Conservation (phyloP, 139 green algal genomes). For the Chlorella sp. region DNA sequence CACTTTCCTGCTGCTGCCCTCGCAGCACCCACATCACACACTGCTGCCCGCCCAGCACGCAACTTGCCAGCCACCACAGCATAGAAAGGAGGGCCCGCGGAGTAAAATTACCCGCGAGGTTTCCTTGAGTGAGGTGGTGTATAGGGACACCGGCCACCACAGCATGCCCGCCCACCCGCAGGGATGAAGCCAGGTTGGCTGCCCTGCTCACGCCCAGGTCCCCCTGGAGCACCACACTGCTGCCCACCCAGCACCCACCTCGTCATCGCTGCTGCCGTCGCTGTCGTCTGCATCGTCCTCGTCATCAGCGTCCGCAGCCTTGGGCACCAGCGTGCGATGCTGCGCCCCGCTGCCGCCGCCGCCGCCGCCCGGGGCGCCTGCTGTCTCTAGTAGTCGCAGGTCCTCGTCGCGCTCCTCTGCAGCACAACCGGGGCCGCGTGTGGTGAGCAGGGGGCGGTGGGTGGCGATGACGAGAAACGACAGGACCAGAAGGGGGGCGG, state of each 20-base stretch:
- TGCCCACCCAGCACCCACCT: conserved; percentile 36
- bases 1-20: too few relatives aligned
- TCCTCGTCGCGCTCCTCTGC: conserved; percentile 84
- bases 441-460: neutral
- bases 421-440: neutral
- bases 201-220: too few relatives aligned
- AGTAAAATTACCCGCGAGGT: too few relatives aligned
- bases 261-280: conserved; percentile 64
- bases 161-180: too few relatives aligned
- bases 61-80: too few relatives aligned
- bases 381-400: conserved; percentile 77
- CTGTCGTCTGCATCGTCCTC: conserved; percentile 78
- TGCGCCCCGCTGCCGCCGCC: conserved; percentile 7
- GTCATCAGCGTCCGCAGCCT: conserved; percentile 79
- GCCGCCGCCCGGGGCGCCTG: conserved; percentile 30
- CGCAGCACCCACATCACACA: conserved; percentile 56
- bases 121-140: too few relatives aligned
- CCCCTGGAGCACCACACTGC: too few relatives aligned
- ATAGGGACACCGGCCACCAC: too few relatives aligned
- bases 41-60: too few relatives aligned
- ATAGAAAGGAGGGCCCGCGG: too few relatives aligned
- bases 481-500: neutral
- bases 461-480: too few relatives aligned
- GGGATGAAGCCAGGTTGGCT: too few relatives aligned
- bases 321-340: conserved; percentile 70